Evolutionary conservation across 345 rosid species (phyloP).

Genomic region (Eucalyptus polyanthemos): DNA sequence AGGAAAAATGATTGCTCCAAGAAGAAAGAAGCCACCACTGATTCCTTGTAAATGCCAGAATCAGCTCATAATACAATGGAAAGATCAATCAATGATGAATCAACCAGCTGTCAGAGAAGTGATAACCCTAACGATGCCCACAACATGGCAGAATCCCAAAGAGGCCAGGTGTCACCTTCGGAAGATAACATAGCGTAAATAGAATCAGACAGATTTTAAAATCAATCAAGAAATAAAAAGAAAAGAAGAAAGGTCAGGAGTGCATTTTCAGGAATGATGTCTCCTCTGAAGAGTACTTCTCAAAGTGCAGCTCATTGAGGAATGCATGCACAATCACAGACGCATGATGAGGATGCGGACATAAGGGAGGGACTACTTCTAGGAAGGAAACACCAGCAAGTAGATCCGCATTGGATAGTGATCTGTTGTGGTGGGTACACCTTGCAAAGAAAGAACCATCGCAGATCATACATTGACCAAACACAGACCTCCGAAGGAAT

Average conservation of each 20-base stretch:
- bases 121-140: neutral
- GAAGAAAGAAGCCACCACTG: neutral
- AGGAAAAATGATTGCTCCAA: no score
- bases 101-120: neutral
- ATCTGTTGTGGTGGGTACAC: neutral
- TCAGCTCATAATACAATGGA: neutral
- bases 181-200: neutral
- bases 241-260: no score
- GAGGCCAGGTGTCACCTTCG: neutral
- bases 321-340: neutral
- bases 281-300: neutral
- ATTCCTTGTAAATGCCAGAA: neutral
- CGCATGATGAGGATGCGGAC: neutral
- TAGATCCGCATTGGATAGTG: neutral
- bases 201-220: no score
- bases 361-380: neutral
- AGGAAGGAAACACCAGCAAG: neutral
- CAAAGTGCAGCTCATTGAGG: neutral
- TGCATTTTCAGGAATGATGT: no score
- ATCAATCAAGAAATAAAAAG: no score
- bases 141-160: neutral
- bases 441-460: neutral
- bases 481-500: neutral
- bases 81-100: neutral
- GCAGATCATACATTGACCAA: neutral